Evolutionary conservation across 208 protist genomes (phyloP).

Genomic region (Wallacemonas rigidus): DNA sequence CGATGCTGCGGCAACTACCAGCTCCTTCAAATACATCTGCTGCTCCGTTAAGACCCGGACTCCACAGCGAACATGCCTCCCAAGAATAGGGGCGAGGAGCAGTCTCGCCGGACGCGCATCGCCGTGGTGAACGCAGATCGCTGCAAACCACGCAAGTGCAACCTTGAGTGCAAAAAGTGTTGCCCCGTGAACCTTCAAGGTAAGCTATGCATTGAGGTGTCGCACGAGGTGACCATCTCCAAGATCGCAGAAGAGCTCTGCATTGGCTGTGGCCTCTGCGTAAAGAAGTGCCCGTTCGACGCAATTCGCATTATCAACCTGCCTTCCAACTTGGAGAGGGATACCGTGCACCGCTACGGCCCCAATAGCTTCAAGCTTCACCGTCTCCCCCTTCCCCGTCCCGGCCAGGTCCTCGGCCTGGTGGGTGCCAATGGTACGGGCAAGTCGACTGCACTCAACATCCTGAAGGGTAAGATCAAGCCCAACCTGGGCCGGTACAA

Average conservation of each 20-base stretch:
- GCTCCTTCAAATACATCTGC: constrained; percentile 3
- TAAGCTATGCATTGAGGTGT: constrained; percentile 99
- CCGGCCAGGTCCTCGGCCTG: constrained; percentile 99
- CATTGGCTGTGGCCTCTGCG: constrained; percentile 99
- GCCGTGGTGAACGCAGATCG: constrained; percentile 98
- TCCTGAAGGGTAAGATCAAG: constrained; percentile 98
- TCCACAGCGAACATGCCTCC: constrained; percentile 50
- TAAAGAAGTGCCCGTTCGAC: constrained; percentile 99
- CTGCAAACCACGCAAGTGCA: constrained; percentile 99
- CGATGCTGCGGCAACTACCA: neutral
- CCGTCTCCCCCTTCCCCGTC: constrained; percentile 97
- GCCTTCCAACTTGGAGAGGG: constrained; percentile 96
- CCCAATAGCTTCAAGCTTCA: constrained; percentile 99
- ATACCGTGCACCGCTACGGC: constrained; percentile 99
- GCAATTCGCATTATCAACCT: constrained; percentile 99
- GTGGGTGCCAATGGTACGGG: constrained; percentile 99
- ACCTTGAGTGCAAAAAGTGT: constrained; percentile 98
- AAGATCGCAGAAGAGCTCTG: constrained; percentile 99
- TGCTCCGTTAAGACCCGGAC: neutral
- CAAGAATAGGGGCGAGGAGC: constrained; percentile 77
- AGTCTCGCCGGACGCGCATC: constrained; percentile 97
- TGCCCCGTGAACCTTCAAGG: constrained; percentile 98
- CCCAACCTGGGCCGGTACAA: constrained; percentile 98
- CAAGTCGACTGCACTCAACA: constrained; percentile 99
- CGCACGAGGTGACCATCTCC: constrained; percentile 90